phyloP scores from a whole-genome alignment of 2,329 filamentous ascomycete genomes.

The Talaromyces sp. region DNA sequence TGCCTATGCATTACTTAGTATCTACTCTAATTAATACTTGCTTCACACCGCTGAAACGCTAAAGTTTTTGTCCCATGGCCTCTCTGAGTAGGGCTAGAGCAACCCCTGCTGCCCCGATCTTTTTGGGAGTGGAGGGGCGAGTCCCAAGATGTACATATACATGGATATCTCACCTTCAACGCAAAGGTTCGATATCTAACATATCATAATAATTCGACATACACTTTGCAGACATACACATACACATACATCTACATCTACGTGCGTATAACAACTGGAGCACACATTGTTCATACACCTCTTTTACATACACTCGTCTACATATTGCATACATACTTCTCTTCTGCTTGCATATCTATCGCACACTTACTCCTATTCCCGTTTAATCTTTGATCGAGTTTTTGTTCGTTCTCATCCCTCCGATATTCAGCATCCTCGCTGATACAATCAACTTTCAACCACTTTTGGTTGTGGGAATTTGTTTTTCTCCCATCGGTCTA shows the following conservation, averaged over 20 bases:
- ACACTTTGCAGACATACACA: slow-evolving; percentile 2
- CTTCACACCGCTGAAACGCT: slow-evolving; percentile 15
- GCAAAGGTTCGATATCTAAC: not conserved
- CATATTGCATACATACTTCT: not conserved
- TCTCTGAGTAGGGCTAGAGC: not conserved
- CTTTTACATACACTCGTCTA: not conserved
- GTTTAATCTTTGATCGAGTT: not conserved
- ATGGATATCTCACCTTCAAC: not conserved
- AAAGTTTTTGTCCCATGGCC: not conserved
- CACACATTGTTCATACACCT: slow-evolving; percentile 1
- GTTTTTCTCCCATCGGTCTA: not conserved
- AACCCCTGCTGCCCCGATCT: not conserved
- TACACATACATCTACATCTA: not conserved
- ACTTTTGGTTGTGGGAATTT: not conserved
- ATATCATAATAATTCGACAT: slow-evolving; percentile 5
- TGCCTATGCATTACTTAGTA: not conserved
- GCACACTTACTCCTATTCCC: not conserved
- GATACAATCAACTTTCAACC: not conserved
- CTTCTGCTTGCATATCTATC: not conserved
- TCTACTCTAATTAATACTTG: slow-evolving; percentile 1
- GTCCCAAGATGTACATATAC: slow-evolving; percentile 9
- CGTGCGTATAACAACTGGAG: not conserved
- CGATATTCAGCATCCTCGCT: not conserved
- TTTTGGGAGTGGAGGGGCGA: slow-evolving; percentile 3
- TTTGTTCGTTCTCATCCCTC: not conserved